These are phyloP conservation scores for Ophiostoma himal-ulmi DNA, from an alignment of 2,329 filamentous ascomycete species.

Conservation along the genomic window DNA sequence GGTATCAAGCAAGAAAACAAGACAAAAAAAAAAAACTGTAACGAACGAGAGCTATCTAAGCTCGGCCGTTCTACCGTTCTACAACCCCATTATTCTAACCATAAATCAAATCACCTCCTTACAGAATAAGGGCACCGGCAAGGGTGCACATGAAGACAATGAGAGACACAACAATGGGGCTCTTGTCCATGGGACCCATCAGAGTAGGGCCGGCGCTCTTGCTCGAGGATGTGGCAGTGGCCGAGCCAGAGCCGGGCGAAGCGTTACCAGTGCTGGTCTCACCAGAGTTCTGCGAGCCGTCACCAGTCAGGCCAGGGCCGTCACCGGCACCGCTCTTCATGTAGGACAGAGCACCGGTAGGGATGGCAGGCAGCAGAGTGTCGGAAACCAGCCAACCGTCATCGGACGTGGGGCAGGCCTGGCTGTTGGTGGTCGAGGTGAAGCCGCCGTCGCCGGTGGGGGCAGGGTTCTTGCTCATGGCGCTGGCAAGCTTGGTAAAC, in stretches of 20 bases:
- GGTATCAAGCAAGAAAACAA: background rate
- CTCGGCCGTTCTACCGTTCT: background rate
- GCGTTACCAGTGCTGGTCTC: conserved; percentile 43
- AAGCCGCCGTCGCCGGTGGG: conserved; percentile 49
- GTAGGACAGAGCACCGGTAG: conserved; percentile 46
- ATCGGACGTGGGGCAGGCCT: conserved; percentile 46
- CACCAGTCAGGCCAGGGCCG: conserved; percentile 48
- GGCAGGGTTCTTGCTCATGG: conserved; percentile 44
- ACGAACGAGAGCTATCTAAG: background rate
- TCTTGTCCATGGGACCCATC: conserved; percentile 35
- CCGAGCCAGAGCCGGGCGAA: conserved; percentile 36
- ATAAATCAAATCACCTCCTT: conserved; percentile 17
- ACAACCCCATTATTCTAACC: background rate
- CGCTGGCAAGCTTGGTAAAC: conserved; percentile 51
- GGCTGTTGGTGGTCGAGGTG: conserved; percentile 42
- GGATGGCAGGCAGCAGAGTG: conserved; percentile 48
- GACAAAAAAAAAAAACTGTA: background rate
- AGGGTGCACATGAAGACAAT: conserved; percentile 36
- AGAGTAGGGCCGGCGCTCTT: conserved; percentile 31
- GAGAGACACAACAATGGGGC: conserved; percentile 34
- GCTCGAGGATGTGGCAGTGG: conserved; percentile 34
- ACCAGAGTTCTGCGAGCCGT: conserved; percentile 49
- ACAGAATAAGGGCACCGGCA: conserved; percentile 39
- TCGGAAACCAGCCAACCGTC: conserved; percentile 47
- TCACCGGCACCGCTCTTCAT: conserved; percentile 49